A percentile compares a stretch with the other conserved stretches of the same genome.
phyloP scores from a whole-genome alignment of 352 stramenopile genomes.

The Phytopythium aichiense region DNA sequence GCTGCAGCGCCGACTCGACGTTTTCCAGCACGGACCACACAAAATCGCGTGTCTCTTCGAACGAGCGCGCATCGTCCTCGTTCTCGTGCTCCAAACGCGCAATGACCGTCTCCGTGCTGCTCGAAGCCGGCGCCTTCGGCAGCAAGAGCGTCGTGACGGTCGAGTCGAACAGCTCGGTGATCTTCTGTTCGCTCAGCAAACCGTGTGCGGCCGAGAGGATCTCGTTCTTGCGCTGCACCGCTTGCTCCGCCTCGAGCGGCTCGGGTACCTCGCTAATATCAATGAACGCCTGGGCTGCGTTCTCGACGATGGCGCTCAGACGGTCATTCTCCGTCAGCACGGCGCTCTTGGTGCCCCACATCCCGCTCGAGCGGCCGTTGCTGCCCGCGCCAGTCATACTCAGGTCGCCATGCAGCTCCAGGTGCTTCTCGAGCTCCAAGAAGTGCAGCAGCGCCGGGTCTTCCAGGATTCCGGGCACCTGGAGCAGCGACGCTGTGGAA shows the following conservation, averaged over 20 bases:
- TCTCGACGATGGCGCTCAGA: conserved; percentile 74
- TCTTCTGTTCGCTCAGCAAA: conserved; percentile 46
- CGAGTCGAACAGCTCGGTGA: conserved; percentile 46
- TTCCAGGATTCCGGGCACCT: conserved; percentile 69
- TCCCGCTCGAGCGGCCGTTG: conserved; percentile 44
- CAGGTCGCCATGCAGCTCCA: conserved; percentile 58
- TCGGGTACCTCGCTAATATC: conserved; percentile 81
- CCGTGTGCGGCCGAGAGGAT: conserved; percentile 52
- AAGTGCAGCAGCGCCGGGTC: conserved; percentile 77
- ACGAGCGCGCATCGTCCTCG: conserved; percentile 33
- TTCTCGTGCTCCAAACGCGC: conserved; percentile 42
- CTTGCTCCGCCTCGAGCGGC: conserved; percentile 72
- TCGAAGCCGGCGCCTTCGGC: conserved; percentile 10
- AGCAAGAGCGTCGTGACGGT: conserved; percentile 43
- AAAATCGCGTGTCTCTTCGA: conserved; percentile 56
- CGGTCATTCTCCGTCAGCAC: conserved; percentile 72
- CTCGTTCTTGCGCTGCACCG: conserved; percentile 72
- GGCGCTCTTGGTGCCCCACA: conserved; percentile 45
- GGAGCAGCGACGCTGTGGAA: conserved; percentile 41
- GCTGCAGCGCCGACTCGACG: conserved; percentile 36
- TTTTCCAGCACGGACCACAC: conserved; percentile 38
- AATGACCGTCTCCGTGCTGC: conserved; percentile 37
- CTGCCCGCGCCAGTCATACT: conserved; percentile 27
- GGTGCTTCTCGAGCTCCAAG: conserved; percentile 73
- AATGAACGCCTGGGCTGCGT: conserved; percentile 71